Evolutionary conservation across 2,329 filamentous ascomycete species (phyloP), one percentile per base, ranked within the genome.

Genomic region (Beauveria medogensis): DNA sequence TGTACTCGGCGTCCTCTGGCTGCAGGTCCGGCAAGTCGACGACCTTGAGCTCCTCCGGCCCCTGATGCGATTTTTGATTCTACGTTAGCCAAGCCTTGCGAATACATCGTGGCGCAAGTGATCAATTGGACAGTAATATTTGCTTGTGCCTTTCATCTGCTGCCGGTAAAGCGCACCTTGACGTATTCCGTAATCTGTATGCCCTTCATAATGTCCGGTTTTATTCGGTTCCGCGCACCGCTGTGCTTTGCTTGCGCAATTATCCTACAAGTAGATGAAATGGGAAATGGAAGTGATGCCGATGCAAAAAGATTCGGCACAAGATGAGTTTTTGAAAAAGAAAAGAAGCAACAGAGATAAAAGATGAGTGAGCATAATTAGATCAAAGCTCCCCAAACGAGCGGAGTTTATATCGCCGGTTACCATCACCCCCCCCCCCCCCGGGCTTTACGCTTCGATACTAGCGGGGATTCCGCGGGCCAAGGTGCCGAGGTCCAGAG

Each of bases 1-100:
- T 81, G 73, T 97, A 97, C 76, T 96, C 85, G 70, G 89, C 78
- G 37, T 85, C 75, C 9, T 81, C 79, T 1, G 92, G 90, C 1
- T 77, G 76, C 1, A 91, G 92, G 59, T 92, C 90, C 20, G 91
- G 86, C 16, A 96, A 82, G 24, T 84, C 80, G 20, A 84, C 82
- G 65, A 96, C 88, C 64, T 79, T 82, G 73, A 97, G 90, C 70
- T 94, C 90, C 64, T 86, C 78, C 2, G 92, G 91, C 40, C 86
- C 87, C 89, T 94, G 63, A 28, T 28, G 30, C 26, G 3, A 37
- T 41, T 3, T 3, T 14, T 5, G 8, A 20, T 16, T 20, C n/a
- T 6, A 37, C 10, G 28, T 34, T n/a, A 34, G 48, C 16, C 9
- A 14, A 34, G 18, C 34, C 34, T 37, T 18, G 46, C 7, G 55